A percentile compares a stretch with the other conserved stretches of the same genome.
Evolutionary conservation across 2,329 filamentous ascomycete genomes (phyloP).

Genomic region (Hymenoscyphus linearis): DNA sequence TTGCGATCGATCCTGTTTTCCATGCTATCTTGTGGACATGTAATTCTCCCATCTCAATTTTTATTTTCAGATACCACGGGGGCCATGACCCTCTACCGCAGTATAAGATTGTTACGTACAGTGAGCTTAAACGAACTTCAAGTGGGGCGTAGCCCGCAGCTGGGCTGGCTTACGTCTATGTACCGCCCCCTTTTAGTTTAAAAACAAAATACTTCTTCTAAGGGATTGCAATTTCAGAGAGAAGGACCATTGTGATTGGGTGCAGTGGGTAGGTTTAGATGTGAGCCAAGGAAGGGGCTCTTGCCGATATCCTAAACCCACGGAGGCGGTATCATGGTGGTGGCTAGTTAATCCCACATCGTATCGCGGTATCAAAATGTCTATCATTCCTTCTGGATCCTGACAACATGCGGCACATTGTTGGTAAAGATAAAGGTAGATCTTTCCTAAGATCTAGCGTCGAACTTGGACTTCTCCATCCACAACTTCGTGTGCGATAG

Average conservation of each 20-base stretch:
- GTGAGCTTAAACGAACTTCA: neutral
- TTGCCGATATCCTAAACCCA: no score
- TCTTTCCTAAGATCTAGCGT: neutral
- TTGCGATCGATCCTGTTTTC: neutral
- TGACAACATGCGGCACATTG: no score
- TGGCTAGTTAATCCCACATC: no score
- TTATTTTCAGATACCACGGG: neutral
- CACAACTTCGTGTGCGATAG: neutral
- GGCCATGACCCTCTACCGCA: neutral
- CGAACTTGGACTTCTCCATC: neutral
- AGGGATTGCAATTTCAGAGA: no score
- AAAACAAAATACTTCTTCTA: no score
- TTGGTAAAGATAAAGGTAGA: no score
- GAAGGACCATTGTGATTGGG: no score
- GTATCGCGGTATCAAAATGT: no score
- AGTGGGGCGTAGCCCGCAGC: neutral
- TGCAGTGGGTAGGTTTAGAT: no score
- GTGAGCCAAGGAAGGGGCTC: no score
- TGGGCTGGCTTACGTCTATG: neutral
- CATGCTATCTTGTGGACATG: neutral
- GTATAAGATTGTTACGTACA: neutral
- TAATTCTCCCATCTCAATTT: neutral
- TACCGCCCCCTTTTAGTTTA: neutral
- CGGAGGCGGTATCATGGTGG: no score
- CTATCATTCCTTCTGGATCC: no score